Base-by-base conservation (phyloP, 345 rosid genomes). In the Ceriops zippeliana region DNA sequence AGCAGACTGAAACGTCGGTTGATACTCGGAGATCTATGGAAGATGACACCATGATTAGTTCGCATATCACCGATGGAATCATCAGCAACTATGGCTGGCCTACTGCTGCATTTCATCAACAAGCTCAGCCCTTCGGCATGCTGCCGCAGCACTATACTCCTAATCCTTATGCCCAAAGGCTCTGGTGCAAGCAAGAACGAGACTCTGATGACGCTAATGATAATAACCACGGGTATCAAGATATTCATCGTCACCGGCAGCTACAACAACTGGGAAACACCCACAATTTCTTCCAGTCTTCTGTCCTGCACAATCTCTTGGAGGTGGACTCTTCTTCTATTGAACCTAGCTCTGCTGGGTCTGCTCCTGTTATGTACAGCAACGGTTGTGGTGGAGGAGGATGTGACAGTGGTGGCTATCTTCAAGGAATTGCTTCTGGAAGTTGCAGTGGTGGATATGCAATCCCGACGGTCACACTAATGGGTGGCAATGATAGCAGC, bases 141-240 rank as follows among this genome's bases (percentile, higher is more conserved):
- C 80, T 78, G 49, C 17, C 49, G 5, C 49, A 11, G 16, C 17
- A 42, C 16, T 42, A 42, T 34, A 34, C 37, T 42, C 17, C 49
- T 42, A 71, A 77, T 52, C 85, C 82, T 0, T 85, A 81, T 35
- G 82, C 81, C 52, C 85, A 75, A 70, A 70, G 87, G 65, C 66
- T 75, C 56, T 89, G 93, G 80, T 86, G 86, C 83, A 89, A 86
- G 79, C 93, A 89, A 66, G 97, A 86, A 28, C 87, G 79, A 10
- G 84, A 83, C 42, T 75, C 75, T 35, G 80, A 78, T 19, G 17
- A 56, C 10, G 59, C 31, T 56, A 10, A 53, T 53, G 24, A 53
- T 21, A n/a, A 53, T 11, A 53, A n/a, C 19, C 70, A 56, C 59
- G 10, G 62, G 17, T 70, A 73, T 59, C 86, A 74, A 37, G 80